Evolutionary conservation across 2,329 filamentous ascomycete genomes (phyloP).

Genomic region (Drechmeria coniospora): DNA sequence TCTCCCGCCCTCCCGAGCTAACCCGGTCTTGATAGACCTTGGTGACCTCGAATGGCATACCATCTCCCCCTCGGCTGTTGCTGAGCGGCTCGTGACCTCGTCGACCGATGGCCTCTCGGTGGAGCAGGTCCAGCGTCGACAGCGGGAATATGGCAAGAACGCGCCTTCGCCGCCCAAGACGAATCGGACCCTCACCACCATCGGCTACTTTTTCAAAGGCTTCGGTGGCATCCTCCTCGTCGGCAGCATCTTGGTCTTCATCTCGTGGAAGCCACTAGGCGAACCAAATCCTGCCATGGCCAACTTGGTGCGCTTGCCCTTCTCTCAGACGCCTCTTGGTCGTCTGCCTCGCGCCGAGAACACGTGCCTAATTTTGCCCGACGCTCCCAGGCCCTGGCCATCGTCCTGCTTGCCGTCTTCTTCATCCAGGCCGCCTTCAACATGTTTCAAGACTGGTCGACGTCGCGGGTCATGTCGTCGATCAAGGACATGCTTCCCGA

Average conservation of each 20-base stretch:
- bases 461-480: constrained; percentile 60
- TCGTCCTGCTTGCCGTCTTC: constrained; percentile 57
- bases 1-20: neutral
- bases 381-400: constrained; percentile 42
- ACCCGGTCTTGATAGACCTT: constrained; percentile 28
- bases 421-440: constrained; percentile 55
- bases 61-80: constrained; percentile 40
- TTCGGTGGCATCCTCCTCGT: constrained; percentile 58
- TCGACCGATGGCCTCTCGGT: constrained; percentile 40
- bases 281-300: constrained; percentile 47
- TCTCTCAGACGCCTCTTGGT: no score
- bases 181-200: constrained; percentile 37
- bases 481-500: constrained; percentile 73
- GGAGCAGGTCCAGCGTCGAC: constrained; percentile 38
- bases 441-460: constrained; percentile 61
- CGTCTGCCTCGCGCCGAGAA: no score
- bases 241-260: constrained; percentile 56
- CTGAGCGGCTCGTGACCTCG: constrained; percentile 42
- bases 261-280: constrained; percentile 63
- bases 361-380: neutral
- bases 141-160: constrained; percentile 50
- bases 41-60: constrained; percentile 54
- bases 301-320: constrained; percentile 30
- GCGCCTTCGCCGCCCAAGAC: constrained; percentile 50
- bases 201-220: constrained; percentile 62